These are phyloP conservation scores for Boletellus sp. DNA, from an alignment of 1,284 basidiomycete species.

Conservation along the genomic window DNA sequence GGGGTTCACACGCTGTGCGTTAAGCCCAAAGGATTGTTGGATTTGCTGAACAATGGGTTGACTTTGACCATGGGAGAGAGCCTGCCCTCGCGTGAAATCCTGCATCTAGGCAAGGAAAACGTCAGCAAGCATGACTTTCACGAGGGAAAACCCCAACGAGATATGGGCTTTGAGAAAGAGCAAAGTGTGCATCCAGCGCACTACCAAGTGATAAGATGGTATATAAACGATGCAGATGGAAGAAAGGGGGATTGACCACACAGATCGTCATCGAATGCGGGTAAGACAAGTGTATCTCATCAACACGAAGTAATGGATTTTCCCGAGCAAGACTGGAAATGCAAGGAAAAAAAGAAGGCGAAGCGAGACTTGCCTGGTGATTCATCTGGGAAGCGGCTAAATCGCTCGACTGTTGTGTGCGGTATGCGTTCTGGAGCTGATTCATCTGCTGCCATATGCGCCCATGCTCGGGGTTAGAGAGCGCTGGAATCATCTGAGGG, in stretches of 20 bases:
- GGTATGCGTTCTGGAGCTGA: slow-evolving; percentile 45
- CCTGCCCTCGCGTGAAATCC: slow-evolving; percentile 45
- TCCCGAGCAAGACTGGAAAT: slow-evolving; percentile 13
- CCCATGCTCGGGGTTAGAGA: slow-evolving; percentile 44
- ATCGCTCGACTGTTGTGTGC: slow-evolving; percentile 41
- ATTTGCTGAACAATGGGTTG: slow-evolving; percentile 33
- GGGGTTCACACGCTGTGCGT: slow-evolving; percentile 27
- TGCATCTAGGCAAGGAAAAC: slow-evolving; percentile 39
- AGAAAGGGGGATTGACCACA: slow-evolving; percentile 20
- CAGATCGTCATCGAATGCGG: slow-evolving; percentile 16
- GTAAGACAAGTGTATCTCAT: slow-evolving; percentile 16
- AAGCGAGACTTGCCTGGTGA: slow-evolving; percentile 43
- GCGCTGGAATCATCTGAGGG: slow-evolving; percentile 38
- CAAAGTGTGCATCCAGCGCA: slow-evolving; percentile 2
- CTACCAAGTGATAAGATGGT: slow-evolving; percentile 15
- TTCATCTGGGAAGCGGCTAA: slow-evolving; percentile 39
- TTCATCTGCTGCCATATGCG: slow-evolving; percentile 59
- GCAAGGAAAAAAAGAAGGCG: slow-evolving; percentile 11
- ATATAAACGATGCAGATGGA: slow-evolving; percentile 3
- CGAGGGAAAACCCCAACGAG: slow-evolving; percentile 6
- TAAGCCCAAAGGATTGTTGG: slow-evolving; percentile 44
- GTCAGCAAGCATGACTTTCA: slow-evolving; percentile 24
- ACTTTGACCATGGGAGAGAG: slow-evolving; percentile 36
- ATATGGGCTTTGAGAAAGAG: slow-evolving; percentile 1
- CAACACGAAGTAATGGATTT: slow-evolving; percentile 11